These are phyloP conservation scores for Bipolaris victoriae DNA, from an alignment of 2,329 filamentous ascomycete species.

Conservation along the genomic window DNA sequence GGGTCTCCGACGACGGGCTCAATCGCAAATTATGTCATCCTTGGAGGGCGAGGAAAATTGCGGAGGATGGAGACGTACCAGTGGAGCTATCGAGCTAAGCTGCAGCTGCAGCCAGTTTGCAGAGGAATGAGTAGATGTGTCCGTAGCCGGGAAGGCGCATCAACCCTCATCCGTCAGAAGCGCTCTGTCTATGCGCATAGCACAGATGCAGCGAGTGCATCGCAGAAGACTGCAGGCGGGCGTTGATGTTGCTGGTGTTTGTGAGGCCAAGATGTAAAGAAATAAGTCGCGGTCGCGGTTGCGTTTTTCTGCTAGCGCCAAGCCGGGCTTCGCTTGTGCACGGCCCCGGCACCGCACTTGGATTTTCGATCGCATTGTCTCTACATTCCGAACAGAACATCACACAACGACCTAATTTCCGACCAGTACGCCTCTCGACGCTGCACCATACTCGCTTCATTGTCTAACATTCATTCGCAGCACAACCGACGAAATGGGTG, in stretches of 20 bases:
- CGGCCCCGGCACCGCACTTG: conserved; percentile 15
- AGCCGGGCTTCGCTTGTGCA: conserved; percentile 19
- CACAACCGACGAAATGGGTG: conserved; percentile 54
- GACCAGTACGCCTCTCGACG: conserved; percentile 47
- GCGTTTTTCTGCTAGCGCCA: conserved; percentile 22
- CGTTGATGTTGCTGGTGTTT: conserved; percentile 1
- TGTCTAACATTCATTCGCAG: conserved; percentile 39
- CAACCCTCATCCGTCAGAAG: conserved; percentile 1
- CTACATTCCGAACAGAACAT: conserved; percentile 38
- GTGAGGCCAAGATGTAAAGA: conserved; percentile 6
- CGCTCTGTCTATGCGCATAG: not conserved
- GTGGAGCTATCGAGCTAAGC: conserved; percentile 4
- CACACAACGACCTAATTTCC: conserved; percentile 45
- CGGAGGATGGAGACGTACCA: conserved; percentile 30
- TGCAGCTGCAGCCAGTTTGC: conserved; percentile 10
- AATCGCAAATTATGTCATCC: conserved; percentile 99
- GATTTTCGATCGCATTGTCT: conserved; percentile 25
- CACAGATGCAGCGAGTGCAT: not conserved
- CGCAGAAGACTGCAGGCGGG: not conserved
- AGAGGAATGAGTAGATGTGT: not conserved
- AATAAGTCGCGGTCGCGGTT: conserved; percentile 19
- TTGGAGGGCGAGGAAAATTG: conserved; percentile 38
- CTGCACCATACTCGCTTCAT: conserved; percentile 26
- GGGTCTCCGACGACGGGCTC: conserved; percentile 83
- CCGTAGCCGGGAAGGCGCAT: not conserved